Conservation (phyloP, 495 filamentous ascomycete species). For the Saxophila tyrrhenica region DNA sequence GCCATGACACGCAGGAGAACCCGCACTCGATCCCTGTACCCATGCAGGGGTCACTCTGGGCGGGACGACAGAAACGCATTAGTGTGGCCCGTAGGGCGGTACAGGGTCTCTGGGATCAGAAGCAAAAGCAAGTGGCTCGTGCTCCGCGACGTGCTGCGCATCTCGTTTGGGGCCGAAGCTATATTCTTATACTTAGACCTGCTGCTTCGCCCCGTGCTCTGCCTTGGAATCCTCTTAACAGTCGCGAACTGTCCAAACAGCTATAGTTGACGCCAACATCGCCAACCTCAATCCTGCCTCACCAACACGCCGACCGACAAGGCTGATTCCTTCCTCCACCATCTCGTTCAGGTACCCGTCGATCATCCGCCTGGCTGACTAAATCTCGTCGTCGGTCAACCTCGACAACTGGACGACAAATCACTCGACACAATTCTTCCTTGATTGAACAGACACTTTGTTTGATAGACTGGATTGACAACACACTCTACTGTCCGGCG, state of each 20-base stretch:
- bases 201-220: slow-evolving; percentile 9
- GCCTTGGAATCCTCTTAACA: background rate
- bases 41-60: background rate
- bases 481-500: no score
- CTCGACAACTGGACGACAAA: background rate
- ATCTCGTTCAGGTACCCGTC: background rate
- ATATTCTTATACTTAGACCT: slow-evolving; percentile 14
- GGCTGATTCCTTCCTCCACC: background rate
- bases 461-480: no score
- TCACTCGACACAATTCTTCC: no score
- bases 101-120: background rate
- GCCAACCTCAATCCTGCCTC: background rate
- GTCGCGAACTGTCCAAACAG: background rate
- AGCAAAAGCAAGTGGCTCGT: slow-evolving; percentile 1
- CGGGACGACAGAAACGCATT: background rate
- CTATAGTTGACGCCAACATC: background rate
- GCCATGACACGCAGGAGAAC: background rate
- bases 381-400: background rate
- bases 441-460: no score
- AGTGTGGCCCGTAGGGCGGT: background rate
- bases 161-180: slow-evolving; percentile 10
- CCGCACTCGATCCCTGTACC: background rate
- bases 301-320: background rate
- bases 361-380: background rate
- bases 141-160: background rate